phyloP scores from a whole-genome alignment of 208 protist genomes.

The Crithidia sp. region DNA sequence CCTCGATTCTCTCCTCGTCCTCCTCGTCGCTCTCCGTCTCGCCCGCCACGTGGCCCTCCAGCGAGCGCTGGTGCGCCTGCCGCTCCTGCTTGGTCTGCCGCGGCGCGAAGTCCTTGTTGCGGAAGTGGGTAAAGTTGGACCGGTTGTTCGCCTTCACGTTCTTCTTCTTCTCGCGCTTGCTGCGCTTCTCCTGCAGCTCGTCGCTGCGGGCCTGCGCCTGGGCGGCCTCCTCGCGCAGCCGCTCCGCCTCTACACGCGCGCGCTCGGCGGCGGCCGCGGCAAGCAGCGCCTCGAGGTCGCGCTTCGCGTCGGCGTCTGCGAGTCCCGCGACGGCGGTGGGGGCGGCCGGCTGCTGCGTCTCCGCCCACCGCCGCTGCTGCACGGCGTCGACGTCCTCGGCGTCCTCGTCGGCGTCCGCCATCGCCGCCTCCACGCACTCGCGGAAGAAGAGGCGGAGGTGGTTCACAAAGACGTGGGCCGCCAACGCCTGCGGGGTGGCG shows the following conservation, averaged over 20 bases:
- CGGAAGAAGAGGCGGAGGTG: slow-evolving; percentile 52
- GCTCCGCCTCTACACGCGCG: slow-evolving; percentile 38
- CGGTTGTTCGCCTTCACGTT: slow-evolving; percentile 91
- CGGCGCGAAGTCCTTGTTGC: slow-evolving; percentile 88
- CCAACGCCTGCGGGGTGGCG: slow-evolving; percentile 21
- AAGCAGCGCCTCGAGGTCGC: slow-evolving; percentile 57
- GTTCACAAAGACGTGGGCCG: slow-evolving; percentile 42
- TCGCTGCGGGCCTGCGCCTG: slow-evolving; percentile 29
- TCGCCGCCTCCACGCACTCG: slow-evolving; percentile 16
- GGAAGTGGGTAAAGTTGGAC: slow-evolving; percentile 86
- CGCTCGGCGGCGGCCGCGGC: slow-evolving; percentile 45
- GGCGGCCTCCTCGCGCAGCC: slow-evolving; percentile 32
- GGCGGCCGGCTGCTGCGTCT: slow-evolving; percentile 21
- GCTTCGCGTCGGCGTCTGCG: slow-evolving; percentile 23
- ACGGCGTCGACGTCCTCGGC: neutral
- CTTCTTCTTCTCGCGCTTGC: slow-evolving; percentile 71
- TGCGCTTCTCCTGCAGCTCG: slow-evolving; percentile 31
- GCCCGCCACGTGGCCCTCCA: slow-evolving; percentile 13
- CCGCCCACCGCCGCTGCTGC: slow-evolving; percentile 18
- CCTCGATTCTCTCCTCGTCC: neutral
- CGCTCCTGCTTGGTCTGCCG: slow-evolving; percentile 28
- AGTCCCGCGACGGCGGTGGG: slow-evolving; percentile 16
- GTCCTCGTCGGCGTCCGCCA: neutral
- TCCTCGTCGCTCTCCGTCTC: slow-evolving; percentile 17
- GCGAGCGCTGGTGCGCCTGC: slow-evolving; percentile 8